Conservation (phyloP, 2,329 filamentous ascomycete species). For the Neonectria ditissima region DNA sequence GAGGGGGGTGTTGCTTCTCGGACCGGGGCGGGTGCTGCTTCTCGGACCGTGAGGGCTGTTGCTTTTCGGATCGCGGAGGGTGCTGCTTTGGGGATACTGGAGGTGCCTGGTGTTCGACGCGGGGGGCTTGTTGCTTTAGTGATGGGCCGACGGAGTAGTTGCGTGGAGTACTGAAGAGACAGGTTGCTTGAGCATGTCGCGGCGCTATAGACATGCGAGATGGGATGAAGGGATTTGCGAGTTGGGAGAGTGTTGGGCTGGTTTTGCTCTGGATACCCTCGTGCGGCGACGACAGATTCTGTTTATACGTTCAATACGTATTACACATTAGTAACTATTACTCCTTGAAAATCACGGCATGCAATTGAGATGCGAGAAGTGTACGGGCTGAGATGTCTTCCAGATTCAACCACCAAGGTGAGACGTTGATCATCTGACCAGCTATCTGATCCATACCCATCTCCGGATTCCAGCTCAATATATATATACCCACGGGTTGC, state of each 20-base stretch:
- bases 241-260: background rate
- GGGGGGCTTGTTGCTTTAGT: constrained; percentile 2
- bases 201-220: background rate
- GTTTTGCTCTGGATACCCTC: background rate
- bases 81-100: constrained; percentile 16
- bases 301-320: background rate
- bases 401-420: background rate
- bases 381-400: background rate
- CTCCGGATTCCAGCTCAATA: background rate
- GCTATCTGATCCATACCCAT: background rate
- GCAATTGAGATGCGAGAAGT: background rate
- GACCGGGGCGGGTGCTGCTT: constrained; percentile 23
- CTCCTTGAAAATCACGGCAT: background rate
- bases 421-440: background rate
- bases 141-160: background rate
- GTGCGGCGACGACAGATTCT: background rate
- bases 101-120: constrained; percentile 13
- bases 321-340: background rate
- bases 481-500: background rate
- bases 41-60: constrained; percentile 22
- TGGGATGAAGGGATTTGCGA: background rate
- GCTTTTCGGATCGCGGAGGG: constrained; percentile 22
- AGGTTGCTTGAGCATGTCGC: background rate
- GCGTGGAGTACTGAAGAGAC: background rate
- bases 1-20: constrained; percentile 21